Evolutionary conservation across 2,329 filamentous ascomycete genomes (phyloP).

Genomic region (Talaromyces verruculosus): DNA sequence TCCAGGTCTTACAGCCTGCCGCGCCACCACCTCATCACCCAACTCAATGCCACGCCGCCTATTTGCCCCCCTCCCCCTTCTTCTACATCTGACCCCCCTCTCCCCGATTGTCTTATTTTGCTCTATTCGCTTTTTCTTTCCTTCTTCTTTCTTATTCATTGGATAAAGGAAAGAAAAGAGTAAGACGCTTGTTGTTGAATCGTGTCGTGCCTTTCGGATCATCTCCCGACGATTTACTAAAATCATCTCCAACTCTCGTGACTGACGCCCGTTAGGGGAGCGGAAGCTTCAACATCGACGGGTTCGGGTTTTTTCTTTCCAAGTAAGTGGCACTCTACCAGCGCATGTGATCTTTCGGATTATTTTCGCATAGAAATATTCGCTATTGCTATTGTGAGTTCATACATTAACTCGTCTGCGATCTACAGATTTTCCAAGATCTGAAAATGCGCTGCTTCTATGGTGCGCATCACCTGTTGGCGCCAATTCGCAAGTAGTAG

Average conservation of each 20-base stretch:
- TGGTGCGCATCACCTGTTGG: conserved; percentile 21
- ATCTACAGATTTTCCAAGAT: conserved; percentile 5
- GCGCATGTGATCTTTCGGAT: not conserved
- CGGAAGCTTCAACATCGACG: conserved; percentile 9
- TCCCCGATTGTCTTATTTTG: conserved; percentile 20
- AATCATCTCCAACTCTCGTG: conserved; percentile 5
- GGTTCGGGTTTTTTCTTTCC: not conserved
- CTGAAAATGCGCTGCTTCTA: conserved; percentile 23
- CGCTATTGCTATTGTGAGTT: not conserved
- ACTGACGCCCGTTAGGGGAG: conserved; percentile 3
- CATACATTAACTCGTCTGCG: not conserved
- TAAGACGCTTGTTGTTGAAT: not conserved
- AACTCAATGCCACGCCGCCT: conserved; percentile 23
- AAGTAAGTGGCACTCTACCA: conserved; percentile 2
- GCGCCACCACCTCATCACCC: conserved; percentile 21
- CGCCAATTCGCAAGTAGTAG: conserved; percentile 21
- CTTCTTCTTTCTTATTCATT: conserved; percentile 11
- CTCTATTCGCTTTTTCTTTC: conserved; percentile 13
- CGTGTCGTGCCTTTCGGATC: not conserved
- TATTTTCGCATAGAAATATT: not conserved
- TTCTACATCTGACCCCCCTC: conserved; percentile 20
- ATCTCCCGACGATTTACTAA: conserved; percentile 3
- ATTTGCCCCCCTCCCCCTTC: conserved; percentile 23
- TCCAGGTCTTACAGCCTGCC: conserved; percentile 20
- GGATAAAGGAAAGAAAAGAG: not conserved